These are phyloP conservation scores for Zanthoxylum bungeanum DNA, from an alignment of 345 rosid genomes.

Conservation along the genomic window DNA sequence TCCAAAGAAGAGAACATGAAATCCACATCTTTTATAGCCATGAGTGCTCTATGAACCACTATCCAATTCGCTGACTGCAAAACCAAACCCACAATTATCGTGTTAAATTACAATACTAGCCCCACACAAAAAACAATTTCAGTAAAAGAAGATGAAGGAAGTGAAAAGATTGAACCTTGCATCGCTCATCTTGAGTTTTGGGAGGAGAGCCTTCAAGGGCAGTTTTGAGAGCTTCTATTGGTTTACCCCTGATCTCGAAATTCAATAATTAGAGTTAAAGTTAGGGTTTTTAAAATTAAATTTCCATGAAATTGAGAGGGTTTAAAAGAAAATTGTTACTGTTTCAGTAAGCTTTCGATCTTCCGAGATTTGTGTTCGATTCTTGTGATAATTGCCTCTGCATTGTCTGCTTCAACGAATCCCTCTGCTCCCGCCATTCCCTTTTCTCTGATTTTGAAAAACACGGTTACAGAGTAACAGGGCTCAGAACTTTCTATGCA, in stretches of 20 bases:
- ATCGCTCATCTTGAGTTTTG: constrained; percentile 76
- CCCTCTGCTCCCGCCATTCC: constrained; percentile 44
- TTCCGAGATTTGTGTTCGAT: constrained; percentile 88
- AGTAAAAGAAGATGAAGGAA: background rate
- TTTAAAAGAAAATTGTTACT: constrained; percentile 30
- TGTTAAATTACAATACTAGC: background rate
- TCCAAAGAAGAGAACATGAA: constrained; percentile 79
- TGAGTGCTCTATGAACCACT: constrained; percentile 79
- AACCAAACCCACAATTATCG: background rate
- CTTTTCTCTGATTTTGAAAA: background rate
- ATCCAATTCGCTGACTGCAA: constrained; percentile 89
- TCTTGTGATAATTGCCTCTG: constrained; percentile 84
- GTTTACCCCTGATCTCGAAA: constrained; percentile 35
- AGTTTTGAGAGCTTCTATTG: constrained; percentile 85
- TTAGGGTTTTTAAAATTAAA: background rate
- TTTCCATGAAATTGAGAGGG: background rate
- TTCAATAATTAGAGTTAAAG: background rate
- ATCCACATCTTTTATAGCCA: constrained; percentile 90
- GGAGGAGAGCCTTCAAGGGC: constrained; percentile 93
- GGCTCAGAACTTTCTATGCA: background rate
- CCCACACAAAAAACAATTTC: background rate
- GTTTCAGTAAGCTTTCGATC: constrained; percentile 88
- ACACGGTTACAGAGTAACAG: background rate
- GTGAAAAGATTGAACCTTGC: constrained; percentile 55
- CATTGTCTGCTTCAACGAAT: constrained; percentile 78